A percentile compares a stretch with the other conserved stretches of the same genome.
These are phyloP conservation scores for Diaporthe sp. DNA, from an alignment of 2,329 filamentous ascomycete species.

Conservation along the genomic window DNA sequence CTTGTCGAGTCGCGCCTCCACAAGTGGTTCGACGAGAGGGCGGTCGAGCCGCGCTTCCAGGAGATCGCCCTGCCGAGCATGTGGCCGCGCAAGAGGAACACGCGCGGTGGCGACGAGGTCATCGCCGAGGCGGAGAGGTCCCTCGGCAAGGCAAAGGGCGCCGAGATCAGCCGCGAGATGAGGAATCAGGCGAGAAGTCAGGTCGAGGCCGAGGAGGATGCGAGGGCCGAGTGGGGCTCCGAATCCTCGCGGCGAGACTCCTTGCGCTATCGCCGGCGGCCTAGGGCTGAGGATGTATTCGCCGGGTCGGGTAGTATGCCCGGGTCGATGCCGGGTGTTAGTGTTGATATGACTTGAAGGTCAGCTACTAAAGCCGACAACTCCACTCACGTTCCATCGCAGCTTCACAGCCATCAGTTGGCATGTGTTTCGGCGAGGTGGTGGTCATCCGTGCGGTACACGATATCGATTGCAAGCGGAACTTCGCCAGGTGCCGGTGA, in stretches of 20 bases:
- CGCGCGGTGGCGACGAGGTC: constrained; percentile 77
- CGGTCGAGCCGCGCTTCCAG: constrained; percentile 88
- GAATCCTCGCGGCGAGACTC: constrained; percentile 53
- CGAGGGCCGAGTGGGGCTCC: constrained; percentile 50
- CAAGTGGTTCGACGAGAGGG: constrained; percentile 89
- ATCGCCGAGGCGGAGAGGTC: constrained; percentile 62
- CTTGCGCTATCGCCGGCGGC: constrained; percentile 48
- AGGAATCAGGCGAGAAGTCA: constrained; percentile 65
- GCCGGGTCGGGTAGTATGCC: constrained; percentile 46
- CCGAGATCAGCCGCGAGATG: constrained; percentile 64
- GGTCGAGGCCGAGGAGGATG: constrained; percentile 58
- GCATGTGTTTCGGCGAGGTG: not conserved
- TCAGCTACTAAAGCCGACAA: not conserved
- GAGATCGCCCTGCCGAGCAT: constrained; percentile 86
- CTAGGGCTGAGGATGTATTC: constrained; percentile 47
- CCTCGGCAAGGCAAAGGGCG: constrained; percentile 67
- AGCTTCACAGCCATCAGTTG: not conserved
- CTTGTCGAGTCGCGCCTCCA: constrained; percentile 84
- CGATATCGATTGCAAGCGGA: not conserved
- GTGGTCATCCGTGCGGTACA: not conserved
- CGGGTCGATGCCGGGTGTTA: constrained; percentile 44
- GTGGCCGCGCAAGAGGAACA: constrained; percentile 89
- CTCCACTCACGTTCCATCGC: not conserved
- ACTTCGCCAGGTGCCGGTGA: no score
- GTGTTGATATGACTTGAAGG: constrained; percentile 41